A percentile compares a stretch with the other conserved stretches of the same genome.
Conservation (phyloP, 140 eudicot species). For the Flaveria floridana region DNA sequence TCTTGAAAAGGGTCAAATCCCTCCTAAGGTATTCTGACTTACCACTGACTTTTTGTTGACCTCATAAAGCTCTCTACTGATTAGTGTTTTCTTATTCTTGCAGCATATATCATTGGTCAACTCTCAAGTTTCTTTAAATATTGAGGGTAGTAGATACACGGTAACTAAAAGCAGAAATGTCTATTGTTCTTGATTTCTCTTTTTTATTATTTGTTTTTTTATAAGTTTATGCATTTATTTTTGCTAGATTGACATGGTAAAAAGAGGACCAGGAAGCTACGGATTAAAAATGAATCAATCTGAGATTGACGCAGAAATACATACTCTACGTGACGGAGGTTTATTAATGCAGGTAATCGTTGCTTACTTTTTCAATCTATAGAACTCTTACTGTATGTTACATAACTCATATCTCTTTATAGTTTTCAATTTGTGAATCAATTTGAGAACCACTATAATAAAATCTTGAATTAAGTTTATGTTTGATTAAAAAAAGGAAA, state of each 20-base stretch:
- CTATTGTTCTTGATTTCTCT: neutral
- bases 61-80: conserved; percentile 19
- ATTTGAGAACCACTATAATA: neutral
- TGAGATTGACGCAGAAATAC: conserved; percentile 95
- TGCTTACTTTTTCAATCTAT: neutral
- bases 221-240: conserved; percentile 17
- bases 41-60: conserved; percentile 12
- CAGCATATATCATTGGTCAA: conserved; percentile 96
- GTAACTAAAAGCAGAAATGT: conserved; percentile 44
- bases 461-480: neutral
- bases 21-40: conserved; percentile 70
- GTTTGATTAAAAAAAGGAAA: neutral
- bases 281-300: conserved; percentile 76
- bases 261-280: conserved; percentile 97
- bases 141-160: conserved; percentile 94
- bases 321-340: conserved; percentile 97
- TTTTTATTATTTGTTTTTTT: neutral
- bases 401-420: neutral
- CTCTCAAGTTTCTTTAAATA: conserved; percentile 82
- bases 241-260: conserved; percentile 80
- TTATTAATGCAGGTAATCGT: conserved; percentile 82
- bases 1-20: conserved; percentile 98
- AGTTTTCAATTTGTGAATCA: neutral
- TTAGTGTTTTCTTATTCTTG: conserved; percentile 27
- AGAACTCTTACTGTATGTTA: neutral